These are phyloP conservation scores for Xylaria cubensis DNA, from an alignment of 495 filamentous ascomycete species.

Conservation along the genomic window DNA sequence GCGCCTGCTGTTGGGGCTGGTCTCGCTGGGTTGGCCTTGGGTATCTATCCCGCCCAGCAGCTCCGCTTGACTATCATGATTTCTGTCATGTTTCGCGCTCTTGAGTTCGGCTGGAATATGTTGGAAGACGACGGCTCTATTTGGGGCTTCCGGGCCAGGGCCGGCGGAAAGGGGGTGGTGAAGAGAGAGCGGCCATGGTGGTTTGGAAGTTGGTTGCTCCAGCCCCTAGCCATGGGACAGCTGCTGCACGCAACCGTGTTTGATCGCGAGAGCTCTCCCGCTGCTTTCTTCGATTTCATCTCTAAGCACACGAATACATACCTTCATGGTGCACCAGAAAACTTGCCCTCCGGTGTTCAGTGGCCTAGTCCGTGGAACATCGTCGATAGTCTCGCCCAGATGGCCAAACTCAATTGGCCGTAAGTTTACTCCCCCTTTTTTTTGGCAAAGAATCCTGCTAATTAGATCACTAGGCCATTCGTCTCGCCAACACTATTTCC, in stretches of 20 bases:
- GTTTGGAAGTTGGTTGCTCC: conserved; percentile 96
- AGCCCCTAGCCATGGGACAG: conserved; percentile 90
- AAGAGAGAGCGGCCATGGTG: conserved; percentile 70
- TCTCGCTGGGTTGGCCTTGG: conserved; percentile 80
- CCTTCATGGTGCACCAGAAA: conserved; percentile 72
- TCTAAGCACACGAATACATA: conserved; percentile 78
- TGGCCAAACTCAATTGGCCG: conserved; percentile 86
- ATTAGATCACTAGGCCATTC: conserved; percentile 61
- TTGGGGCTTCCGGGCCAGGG: conserved; percentile 58
- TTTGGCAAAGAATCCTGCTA: neutral
- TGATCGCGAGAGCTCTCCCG: conserved; percentile 86
- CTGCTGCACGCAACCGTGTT: conserved; percentile 91
- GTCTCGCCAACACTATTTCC: conserved; percentile 90
- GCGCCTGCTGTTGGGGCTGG: conserved; percentile 89
- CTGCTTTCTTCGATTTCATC: conserved; percentile 73
- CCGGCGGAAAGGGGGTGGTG: conserved; percentile 44
- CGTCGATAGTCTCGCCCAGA: conserved; percentile 78
- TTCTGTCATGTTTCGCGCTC: conserved; percentile 75
- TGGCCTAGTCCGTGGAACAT: conserved; percentile 83
- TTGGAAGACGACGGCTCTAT: conserved; percentile 82
- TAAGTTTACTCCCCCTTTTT: conserved; percentile 50
- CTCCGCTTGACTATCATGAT: conserved; percentile 80
- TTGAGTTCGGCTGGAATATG: conserved; percentile 87
- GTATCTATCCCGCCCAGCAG: conserved; percentile 78
- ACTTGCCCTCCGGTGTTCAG: conserved; percentile 66